Base-by-base conservation (phyloP, 371 early-diverging fungal species). In the Mucor saturninus region DNA sequence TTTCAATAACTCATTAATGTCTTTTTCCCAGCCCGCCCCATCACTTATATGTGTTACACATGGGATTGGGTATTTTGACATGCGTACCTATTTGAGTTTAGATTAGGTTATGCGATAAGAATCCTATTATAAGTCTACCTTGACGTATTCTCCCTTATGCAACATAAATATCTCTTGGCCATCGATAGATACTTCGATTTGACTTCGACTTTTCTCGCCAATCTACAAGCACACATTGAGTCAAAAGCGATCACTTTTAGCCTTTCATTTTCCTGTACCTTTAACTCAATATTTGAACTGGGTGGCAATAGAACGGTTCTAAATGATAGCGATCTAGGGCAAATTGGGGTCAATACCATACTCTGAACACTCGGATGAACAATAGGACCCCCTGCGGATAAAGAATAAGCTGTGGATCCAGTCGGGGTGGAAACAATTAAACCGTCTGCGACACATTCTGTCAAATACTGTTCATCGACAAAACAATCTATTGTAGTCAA, bases 381-480 rank as follows among this genome's bases (percentile, higher is more conserved):
- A 57, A 97, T 91, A 0, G 97, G 94, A 0, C 98, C 98, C 59
- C 90, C 95, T 2, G 95, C 95, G 28, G 94, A 93, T 37, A 96
- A 78, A 2, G 93, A 92, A 72, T 97, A 98, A 0, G 98, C 98
- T 0, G 98, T 98, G 4, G 95, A 95, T 4, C 98, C 98, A 6
- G 98, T 97, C 0, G 98, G 96, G 4, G 98, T 96, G 5, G 92
- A 88, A 1, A 97, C 88, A 45, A 96, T 89, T 26, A 93, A 68
- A 2, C 93, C 82, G 70, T 74, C 74, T 0, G 70, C 95, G 10
- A 97, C 91, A 14, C 90, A 94, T 60, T 93, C 91, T 9, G 96
- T 97, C 49, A 96, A 71, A 60, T 88, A 82, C 30, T 90, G 88
- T 28, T 82, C 87, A 69, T 93, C 89, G 7, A 95, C 90, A 61